Base-by-base conservation (phyloP, 2,329 filamentous ascomycete genomes). In the Xylaria arbuscula region DNA sequence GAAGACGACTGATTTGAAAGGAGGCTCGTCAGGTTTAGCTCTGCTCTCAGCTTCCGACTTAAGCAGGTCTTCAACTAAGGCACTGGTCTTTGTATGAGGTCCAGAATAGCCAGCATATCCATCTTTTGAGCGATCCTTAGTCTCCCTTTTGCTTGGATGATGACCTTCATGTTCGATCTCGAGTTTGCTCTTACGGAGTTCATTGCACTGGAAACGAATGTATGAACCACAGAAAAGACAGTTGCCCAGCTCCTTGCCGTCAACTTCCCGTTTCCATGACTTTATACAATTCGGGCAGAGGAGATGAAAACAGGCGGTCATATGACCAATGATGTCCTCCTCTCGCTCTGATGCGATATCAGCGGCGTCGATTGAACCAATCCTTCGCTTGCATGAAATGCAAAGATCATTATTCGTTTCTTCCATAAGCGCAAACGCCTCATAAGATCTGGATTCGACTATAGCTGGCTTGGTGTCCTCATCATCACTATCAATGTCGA, bases 1-100 rank as follows among this genome's bases (percentile, higher is more conserved):
- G 80, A 98, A 98, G 7, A 99, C 90, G 15, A 99, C 94, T 32
- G 93, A 96, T 79, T 97, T 98, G 81, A 93, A 92, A 0, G 94
- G 94, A 0, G 89, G 87, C 76, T 94, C 88, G 11, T 87, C 81
- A 0, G 89, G 88, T 10, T 88, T 83, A 0, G 81, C 82, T 45
- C 86, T 85, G 68, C 89, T 93, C 76, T 90, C 88, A 0, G 84
- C 83, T 66, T 89, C 88, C 60, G 89, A 88, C 59, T 85, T 83
- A 1, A 92, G 80, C 8, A 99, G 86, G 70, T 93, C 90, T n/a
- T 90, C 83, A 0, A 99, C 77, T 1, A 99, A 84, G 1, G 93
- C 93, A 66, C 87, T 89, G 0, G 96, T 97, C 82, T 99, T 99
- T 5, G 94, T 97, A 76, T 97, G 94, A 0, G 95, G 95, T 0